Evolutionary conservation across 2,329 filamentous ascomycete genomes (phyloP).

Genomic region (Curvularia sp.): DNA sequence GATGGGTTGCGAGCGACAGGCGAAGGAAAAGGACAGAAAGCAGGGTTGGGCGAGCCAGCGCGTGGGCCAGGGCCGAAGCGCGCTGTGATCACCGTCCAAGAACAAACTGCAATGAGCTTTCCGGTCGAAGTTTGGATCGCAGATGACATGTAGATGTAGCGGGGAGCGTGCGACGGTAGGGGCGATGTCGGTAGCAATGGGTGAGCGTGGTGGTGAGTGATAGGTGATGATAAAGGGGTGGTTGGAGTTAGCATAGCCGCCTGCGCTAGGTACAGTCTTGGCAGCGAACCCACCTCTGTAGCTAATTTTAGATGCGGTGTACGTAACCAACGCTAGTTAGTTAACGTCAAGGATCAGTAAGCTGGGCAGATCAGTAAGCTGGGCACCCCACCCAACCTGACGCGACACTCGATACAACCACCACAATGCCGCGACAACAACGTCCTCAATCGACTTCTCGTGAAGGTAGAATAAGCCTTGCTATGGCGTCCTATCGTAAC

Average conservation of each 20-base stretch:
- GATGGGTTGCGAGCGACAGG: neutral
- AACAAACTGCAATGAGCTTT: neutral
- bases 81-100: neutral
- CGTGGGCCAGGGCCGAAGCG: neutral
- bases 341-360: no score
- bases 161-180: neutral
- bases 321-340: no score
- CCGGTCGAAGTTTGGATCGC: neutral
- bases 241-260: neutral
- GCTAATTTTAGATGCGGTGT: no score
- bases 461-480: no score
- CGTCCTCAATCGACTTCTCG: no score
- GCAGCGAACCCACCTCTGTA: neutral
- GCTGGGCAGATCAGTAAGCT: no score
- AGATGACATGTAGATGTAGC: neutral
- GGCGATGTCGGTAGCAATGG: neutral
- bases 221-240: neutral
- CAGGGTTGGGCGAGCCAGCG: neutral
- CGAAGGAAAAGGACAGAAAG: neutral
- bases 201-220: neutral
- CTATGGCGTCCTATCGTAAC: no score
- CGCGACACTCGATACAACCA: no score
- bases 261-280: neutral
- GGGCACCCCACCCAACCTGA: no score
- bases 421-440: no score